A percentile compares a stretch with the other conserved stretches of the same genome.
These are phyloP conservation scores for Furcasterigmium sp. DNA, from an alignment of 2,329 filamentous ascomycete species.

Conservation along the genomic window DNA sequence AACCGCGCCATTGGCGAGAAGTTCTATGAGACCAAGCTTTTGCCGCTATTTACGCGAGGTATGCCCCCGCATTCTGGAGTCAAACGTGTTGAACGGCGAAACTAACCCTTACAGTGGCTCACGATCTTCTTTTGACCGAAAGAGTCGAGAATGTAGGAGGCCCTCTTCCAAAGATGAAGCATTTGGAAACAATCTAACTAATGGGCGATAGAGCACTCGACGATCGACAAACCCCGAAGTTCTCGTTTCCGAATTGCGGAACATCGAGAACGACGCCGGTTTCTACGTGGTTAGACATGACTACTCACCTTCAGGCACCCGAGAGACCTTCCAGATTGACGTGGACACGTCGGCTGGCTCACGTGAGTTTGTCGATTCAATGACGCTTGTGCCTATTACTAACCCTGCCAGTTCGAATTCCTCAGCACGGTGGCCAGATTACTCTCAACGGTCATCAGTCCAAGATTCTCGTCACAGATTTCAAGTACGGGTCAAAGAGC, in stretches of 20 bases:
- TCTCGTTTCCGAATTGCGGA: constrained; percentile 50
- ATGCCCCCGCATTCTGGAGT: too few relatives aligned
- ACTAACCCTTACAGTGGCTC: too few relatives aligned
- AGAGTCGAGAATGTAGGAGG: constrained; percentile 27
- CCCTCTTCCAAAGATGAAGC: too few relatives aligned
- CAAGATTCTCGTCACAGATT: constrained; percentile 58
- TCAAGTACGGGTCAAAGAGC: constrained; percentile 43
- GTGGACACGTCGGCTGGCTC: constrained; percentile 51
- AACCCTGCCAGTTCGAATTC: constrained; percentile 36
- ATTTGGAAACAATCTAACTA: constrained; percentile 3
- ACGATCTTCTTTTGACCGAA: constrained; percentile 51
- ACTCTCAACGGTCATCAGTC: constrained; percentile 55
- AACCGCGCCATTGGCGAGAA: constrained; percentile 52
- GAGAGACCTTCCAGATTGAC: constrained; percentile 47
- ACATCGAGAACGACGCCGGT: constrained; percentile 48
- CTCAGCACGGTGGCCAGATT: constrained; percentile 40
- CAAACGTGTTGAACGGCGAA: too few relatives aligned
- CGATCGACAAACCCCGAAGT: constrained; percentile 48
- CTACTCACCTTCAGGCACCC: constrained; percentile 43
- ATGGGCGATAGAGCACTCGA: constrained; percentile 34
- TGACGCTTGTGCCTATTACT: too few relatives aligned
- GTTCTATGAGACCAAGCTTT: constrained; percentile 58
- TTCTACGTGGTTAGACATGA: constrained; percentile 57
- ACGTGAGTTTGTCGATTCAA: constrained; percentile 10
- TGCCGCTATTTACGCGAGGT: constrained; percentile 51